Percentiles rank a stretch among this genome's conserved stretches.
These are phyloP conservation scores for Plenodomus lindquistii DNA, from an alignment of 2,329 filamentous ascomycete genomes.

Conservation along the genomic window DNA sequence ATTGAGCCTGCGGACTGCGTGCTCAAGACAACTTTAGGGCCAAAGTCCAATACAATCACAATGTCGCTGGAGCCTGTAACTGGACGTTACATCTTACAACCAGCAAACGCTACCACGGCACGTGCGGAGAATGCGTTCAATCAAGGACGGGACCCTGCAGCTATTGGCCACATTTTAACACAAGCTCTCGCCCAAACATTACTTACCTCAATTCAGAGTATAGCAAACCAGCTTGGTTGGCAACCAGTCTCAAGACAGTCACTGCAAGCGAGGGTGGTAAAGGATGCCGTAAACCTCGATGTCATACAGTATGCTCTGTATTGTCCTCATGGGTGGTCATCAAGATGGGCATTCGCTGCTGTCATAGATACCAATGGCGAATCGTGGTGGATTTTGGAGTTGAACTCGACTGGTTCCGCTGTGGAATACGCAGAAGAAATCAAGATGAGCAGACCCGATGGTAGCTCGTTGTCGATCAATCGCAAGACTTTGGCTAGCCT, in stretches of 20 bases:
- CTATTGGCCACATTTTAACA: slow-evolving; percentile 63
- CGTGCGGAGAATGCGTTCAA: slow-evolving; percentile 69
- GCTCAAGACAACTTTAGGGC: slow-evolving; percentile 71
- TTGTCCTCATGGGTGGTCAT: slow-evolving; percentile 70
- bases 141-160: slow-evolving; percentile 58
- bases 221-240: slow-evolving; percentile 70
- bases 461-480: slow-evolving; percentile 24
- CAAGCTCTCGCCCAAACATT: slow-evolving; percentile 64
- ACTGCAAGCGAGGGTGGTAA: slow-evolving; percentile 57
- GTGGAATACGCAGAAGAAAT: slow-evolving; percentile 36
- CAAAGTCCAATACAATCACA: slow-evolving; percentile 58
- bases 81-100: slow-evolving; percentile 73
- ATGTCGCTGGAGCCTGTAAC: slow-evolving; percentile 76
- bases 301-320: slow-evolving; percentile 71
- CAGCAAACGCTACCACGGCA: slow-evolving; percentile 48
- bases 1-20: slow-evolving; percentile 68
- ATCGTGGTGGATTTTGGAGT: slow-evolving; percentile 44
- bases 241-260: slow-evolving; percentile 44
- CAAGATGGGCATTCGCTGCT: slow-evolving; percentile 72
- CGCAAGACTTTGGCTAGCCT: slow-evolving; percentile 38
- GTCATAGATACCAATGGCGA: slow-evolving; percentile 40
- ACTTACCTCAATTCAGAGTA: slow-evolving; percentile 64
- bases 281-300: slow-evolving; percentile 62
- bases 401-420: slow-evolving; percentile 25
- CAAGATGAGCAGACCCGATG: slow-evolving; percentile 24